Conservation (phyloP, 78 protist species). For the Dictyostelium firmibasis region DNA sequence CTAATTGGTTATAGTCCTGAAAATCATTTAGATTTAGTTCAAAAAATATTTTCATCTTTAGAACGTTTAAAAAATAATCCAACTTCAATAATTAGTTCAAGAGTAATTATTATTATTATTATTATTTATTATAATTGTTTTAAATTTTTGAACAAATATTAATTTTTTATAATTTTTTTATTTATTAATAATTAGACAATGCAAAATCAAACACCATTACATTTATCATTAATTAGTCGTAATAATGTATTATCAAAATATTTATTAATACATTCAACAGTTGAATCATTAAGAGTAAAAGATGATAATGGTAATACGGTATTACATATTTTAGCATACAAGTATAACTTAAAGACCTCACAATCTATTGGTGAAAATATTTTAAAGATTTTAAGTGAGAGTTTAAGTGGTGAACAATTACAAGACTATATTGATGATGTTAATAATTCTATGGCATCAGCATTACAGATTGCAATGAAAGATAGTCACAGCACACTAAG, state of each 20-base stretch:
- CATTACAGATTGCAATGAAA: constrained; percentile 58
- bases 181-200: not conserved
- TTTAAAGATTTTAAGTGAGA: not conserved
- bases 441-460: constrained; percentile 39
- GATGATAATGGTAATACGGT: constrained; percentile 53
- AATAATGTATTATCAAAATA: not conserved
- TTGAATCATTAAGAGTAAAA: not conserved
- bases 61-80: not conserved
- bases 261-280: constrained; percentile 27
- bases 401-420: constrained; percentile 17
- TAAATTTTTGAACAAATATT: not conserved
- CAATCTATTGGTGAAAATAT: constrained; percentile 6
- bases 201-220: constrained; percentile 34
- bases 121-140: not conserved
- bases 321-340: constrained; percentile 19
- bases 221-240: constrained; percentile 2
- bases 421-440: constrained; percentile 42
- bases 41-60: not conserved
- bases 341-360: not conserved
- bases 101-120: constrained; percentile 8
- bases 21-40: not conserved
- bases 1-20: not conserved
- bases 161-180: not conserved
- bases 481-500: not conserved
- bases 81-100: not conserved